Evolutionary conservation across 192 early-diverging fungal species (phyloP), one percentile per base, ranked within the genome.

Genomic region (Backusella tarrabulga): DNA sequence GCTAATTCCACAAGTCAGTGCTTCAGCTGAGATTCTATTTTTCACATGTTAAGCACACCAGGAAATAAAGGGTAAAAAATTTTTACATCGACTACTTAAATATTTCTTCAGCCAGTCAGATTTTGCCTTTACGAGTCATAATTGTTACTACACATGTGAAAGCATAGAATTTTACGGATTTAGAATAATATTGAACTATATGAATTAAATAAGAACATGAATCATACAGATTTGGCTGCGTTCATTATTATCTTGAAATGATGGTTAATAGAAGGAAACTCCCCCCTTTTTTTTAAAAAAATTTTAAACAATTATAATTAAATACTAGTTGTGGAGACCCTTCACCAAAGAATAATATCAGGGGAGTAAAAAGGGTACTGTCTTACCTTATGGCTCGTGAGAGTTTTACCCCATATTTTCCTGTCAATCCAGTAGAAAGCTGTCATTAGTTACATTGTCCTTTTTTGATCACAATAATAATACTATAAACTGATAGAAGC

Each of bases 121-220:
- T 14, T 32, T 12, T 40, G 38, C 9, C 0, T 14, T 26, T 63
- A 29, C 9, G 26, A 29, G 21, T 63, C 9, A 63, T 63, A 63
- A 26, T 4, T 29, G 11, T 9, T 29, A 14, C 12, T 29, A 23
- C 26, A 63, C 56, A 63, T 63, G 56, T 63, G 56, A 63, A 63
- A 63, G 56, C 56, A 63, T 63, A 63, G 56, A 50, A 56, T n/a
- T 63, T 44, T 63, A 63, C 56, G 23, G 56, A 26, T 63, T 63
- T 23, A 63, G 8, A 63, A 29, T 29, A 26, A 12, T 23, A 12
- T 29, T 29, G 23, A 63, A 26, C 21, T 7, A n/a, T n/a, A n/a
- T 50, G 46, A 50, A 50, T n/a, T 50, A 50, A 50, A 50, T 19
- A 17, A 50, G 7, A 50, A 50, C 17, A 50, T 50, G 19, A 50